Base-by-base conservation (phyloP, 2,329 filamentous ascomycete genomes). In the Fusarium lateritium region DNA sequence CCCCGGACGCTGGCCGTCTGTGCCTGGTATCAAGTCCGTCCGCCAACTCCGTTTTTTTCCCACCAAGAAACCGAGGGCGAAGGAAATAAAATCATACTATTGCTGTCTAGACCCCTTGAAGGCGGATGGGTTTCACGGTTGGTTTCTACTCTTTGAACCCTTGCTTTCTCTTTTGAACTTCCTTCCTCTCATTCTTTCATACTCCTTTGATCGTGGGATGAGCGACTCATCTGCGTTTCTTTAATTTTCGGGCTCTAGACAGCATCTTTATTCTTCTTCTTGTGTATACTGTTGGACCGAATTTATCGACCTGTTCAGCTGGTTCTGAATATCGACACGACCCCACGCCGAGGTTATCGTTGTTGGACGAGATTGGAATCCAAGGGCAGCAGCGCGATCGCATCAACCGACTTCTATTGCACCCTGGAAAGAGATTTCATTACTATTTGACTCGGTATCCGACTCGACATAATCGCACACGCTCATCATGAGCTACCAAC, bases 231-330 rank as follows among this genome's bases (percentile, higher is more conserved):
- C 70, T 62, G 39, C 46, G 56, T 60, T 64, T 58, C 45, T 63
- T 69, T 68, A 59, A 58, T 64, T 38, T 59, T 64, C 54, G 62
- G 44, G 68, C 63, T 73, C 65, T 70, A 71, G 69, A 71, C 72
- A 73, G 61, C 68, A 68, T 40, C 56, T 44, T 66, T 65, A 49
- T 77, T 79, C 79, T 56, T 79, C 79, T 62, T 71, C 68, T 66
- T 69, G 56, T 67, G 53, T 66, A 71, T 66, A 66, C 43, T 55
- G 21, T 58, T 62, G 26, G 21, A 43, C 39, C 42, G 36, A n/a
- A 22, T 38, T n/a, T 31, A 28, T 26, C 26, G n/a, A 34, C 34
- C 38, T 54, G 40, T 70, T 70, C 68, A 70, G 68, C 68, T 70
- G 68, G 68, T 50, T 70, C 68, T 70, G 68, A 70, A 70, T 69